Evolutionary conservation across 306 rosid species (phyloP), one percentile per base, ranked within the genome.

Genomic region (Gastrolobium villosum): DNA sequence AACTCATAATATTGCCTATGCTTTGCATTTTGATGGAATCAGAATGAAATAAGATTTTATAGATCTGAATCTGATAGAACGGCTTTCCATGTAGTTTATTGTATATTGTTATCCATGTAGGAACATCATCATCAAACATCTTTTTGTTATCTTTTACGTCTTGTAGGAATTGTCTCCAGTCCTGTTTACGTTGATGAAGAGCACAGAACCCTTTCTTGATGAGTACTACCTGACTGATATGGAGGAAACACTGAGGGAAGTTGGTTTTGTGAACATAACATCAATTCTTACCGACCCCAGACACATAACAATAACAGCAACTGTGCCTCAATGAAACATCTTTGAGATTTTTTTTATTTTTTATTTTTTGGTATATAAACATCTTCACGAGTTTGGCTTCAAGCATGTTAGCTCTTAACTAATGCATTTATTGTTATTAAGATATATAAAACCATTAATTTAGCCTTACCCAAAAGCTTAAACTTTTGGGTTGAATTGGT

Each of bases 181-280:
- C 0, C 71, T 90, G 59, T 88, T 88, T 67, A 88, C 94, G 37
- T 72, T 90, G 75, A 41, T 88, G 77, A 90, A 90, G 86, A 88
- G 90, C 82, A 90, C 92, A 20, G 92, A 90, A 62, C 94, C 94
- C 2, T 85, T 86, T 76, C 70, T 90, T 2, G 92, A 90, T 67
- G 94, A 90, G 84, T 90, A 86, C 70, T 85, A 84, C 79, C 76
- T 86, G 79, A 88, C 89, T 45, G 94, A 88, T 70, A 46, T 88
- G 78, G 92, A 86, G 65, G 82, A 43, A 73, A 84, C 82, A 72
- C 57, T 90, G 84, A 86, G 59, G 30, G 79, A 88, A 64, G 83
- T 56, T 81, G 92, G 90, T 28, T 88, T 88, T 70, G 87, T 80
- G 72, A 88, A 84, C 74, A 50, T 86, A 56, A 64, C n/a, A 36